Conservation (phyloP, 495 filamentous ascomycete species). For the Lasiosphaeria miniovina region DNA sequence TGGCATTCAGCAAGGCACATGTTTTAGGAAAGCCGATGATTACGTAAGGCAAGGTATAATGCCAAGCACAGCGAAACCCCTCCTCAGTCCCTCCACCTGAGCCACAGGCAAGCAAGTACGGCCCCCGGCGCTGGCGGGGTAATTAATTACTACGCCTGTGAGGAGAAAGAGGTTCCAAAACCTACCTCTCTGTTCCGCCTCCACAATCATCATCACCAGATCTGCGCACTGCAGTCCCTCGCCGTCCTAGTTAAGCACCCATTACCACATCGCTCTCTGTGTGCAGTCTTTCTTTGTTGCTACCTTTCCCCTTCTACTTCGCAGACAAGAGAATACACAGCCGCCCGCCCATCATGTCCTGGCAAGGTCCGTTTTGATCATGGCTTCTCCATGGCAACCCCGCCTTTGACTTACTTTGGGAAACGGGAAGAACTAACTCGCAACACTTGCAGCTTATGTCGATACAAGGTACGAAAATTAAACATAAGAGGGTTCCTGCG, state of each 20-base stretch:
- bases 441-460: slow-evolving; percentile 42
- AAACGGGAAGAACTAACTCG: slow-evolving; percentile 35
- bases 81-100: neutral
- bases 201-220: neutral
- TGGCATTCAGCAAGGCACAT: neutral
- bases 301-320: slow-evolving; percentile 2
- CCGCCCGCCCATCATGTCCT: slow-evolving; percentile 50
- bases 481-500: too few relatives aligned
- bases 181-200: slow-evolving; percentile 1
- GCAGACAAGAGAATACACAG: slow-evolving; percentile 12
- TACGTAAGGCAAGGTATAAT: slow-evolving; percentile 3
- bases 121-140: too few relatives aligned
- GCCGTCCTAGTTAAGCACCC: neutral
- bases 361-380: slow-evolving; percentile 46
- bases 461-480: slow-evolving; percentile 42
- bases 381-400: slow-evolving; percentile 26
- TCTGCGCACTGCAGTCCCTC: neutral
- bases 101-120: neutral
- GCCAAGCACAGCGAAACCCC: slow-evolving; percentile 4
- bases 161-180: slow-evolving; percentile 8
- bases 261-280: neutral
- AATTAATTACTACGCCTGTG: neutral
- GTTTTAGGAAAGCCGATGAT: slow-evolving; percentile 3
- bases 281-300: slow-evolving; percentile 1
- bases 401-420: slow-evolving; percentile 29